Evolutionary conservation across 2,329 filamentous ascomycete species (phyloP).

Genomic region (Arachnomyces sp.): DNA sequence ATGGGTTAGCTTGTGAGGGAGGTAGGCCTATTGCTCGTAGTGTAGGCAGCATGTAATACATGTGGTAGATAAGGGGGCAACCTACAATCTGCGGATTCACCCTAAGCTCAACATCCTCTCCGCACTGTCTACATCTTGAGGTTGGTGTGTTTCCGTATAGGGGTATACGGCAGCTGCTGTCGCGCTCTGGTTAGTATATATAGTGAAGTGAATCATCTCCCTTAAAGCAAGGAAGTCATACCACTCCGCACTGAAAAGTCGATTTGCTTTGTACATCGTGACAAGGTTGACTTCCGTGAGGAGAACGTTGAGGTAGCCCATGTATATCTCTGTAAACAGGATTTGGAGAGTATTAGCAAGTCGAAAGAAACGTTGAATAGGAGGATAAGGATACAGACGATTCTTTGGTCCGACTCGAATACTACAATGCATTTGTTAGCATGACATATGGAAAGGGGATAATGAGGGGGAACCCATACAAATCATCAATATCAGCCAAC

Average conservation of each 20-base stretch:
- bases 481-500: slow-evolving; percentile 12
- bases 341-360: neutral
- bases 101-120: slow-evolving; percentile 7
- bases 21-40: too few species aligned
- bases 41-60: too few species aligned
- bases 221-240: neutral
- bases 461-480: slow-evolving; percentile 5
- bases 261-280: slow-evolving; percentile 7
- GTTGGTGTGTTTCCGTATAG: slow-evolving; percentile 36
- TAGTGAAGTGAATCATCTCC: neutral
- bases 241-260: slow-evolving; percentile 12
- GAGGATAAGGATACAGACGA: neutral
- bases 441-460: neutral
- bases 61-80: neutral
- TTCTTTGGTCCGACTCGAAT: slow-evolving; percentile 1
- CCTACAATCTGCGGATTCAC: slow-evolving; percentile 14
- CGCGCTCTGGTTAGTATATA: neutral
- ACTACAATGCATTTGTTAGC: neutral
- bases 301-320: slow-evolving; percentile 12
- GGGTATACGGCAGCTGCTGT: slow-evolving; percentile 31
- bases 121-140: slow-evolving; percentile 10
- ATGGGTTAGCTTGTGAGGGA: neutral
- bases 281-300: slow-evolving; percentile 11
- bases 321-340: slow-evolving; percentile 6
- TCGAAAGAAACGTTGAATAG: neutral